Evolutionary conservation across 768 basidiomycete species (phyloP), one percentile per base, ranked within the genome.

Genomic region (Boletus reticulatus): DNA sequence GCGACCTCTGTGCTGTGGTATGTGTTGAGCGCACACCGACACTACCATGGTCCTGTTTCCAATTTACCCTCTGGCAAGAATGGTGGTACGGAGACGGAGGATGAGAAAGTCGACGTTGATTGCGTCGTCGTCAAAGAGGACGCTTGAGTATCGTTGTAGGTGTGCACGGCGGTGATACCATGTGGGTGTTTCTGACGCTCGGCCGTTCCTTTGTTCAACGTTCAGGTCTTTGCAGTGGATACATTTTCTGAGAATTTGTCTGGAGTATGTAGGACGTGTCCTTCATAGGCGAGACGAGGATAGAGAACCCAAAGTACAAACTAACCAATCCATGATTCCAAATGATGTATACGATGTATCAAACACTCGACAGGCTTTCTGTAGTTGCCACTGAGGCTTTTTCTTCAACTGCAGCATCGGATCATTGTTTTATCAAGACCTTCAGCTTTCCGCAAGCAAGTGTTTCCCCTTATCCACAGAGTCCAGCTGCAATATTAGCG

Each of bases 41-140:
- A 84, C 59, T 85, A 84, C 61, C 73, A 74, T 38, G 84, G 84
- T n/a, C 83, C 84, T 19, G 75, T 77, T 59, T 80, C 83, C 49
- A 81, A 82, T 66, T 59, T 84, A 48, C 70, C 60, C 20, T 19
- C 53, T 27, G 48, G 50, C 48, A 34, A 29, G 9, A 48, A 16
- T 10, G 50, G 2, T 1, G 43, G 6, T 16, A 16, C 27, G 11
- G 43, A 12, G 7, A 52, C 13, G 6, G 48, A 45, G 29, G 31
- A 55, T 20, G 48, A 67, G 43, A 54, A 62, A 42, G 42, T 1
- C 6, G 14, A 13, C 4, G 37, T 34, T 1, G 52, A 29, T 27
- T 29, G 3, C 27, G 14, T 20, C 7, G 14, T 20, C 7, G 39
- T 32, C 3, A 22, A 50, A 39, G 42, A 50, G 38, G 50, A 44